Base-by-base conservation (phyloP, 306 rosid species). In the Canavalia ensiformis region DNA sequence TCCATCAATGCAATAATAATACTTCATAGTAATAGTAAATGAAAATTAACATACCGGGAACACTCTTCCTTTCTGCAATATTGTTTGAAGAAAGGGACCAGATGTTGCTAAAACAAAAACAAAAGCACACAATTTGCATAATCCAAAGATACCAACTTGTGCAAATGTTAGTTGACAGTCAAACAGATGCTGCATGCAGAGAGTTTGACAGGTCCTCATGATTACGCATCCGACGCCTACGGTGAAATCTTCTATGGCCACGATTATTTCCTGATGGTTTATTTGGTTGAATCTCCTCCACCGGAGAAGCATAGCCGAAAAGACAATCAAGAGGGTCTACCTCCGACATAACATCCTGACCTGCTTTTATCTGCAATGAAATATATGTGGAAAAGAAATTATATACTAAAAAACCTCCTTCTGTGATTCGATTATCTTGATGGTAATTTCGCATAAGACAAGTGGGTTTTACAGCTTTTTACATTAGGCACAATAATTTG, bases 271-370 rank as follows among this genome's bases (percentile, higher is more conserved):
- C 89, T 13, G 87, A 74, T 55, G 88, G 78, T 37, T 85, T 83
- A 44, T 68, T 82, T 31, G 93, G 81, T 55, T 52, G 76, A 76
- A 77, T 73, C 74, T 87, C 94, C 84, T 95, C 98, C 83, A 50
- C 79, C 57, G 65, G 82, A 52, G 76, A 54, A 45, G 83, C 59
- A 76, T 85, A 34, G 82, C 90, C 97, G 54, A 91, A 95, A 49
- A 95, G 49, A 64, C 74, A 85, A 81, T 90, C 97, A 63, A 95
- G 83, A 71, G 97, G 96, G 76, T 90, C 97, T 28, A 41, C 45
- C 78, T 90, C 98, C 9, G 79, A 74, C 80, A 25, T 55, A 65
- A 50, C 45, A 57, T 88, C 94, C 63, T 41, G 52, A 11, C 33
- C 87, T 33, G 84, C 66, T 76, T 77, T 88, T 82, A 28, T 58